A percentile compares a stretch with the other conserved stretches of the same genome.
phyloP scores from a whole-genome alignment of 2,329 filamentous ascomycete species.

The Tolypocladium album region DNA sequence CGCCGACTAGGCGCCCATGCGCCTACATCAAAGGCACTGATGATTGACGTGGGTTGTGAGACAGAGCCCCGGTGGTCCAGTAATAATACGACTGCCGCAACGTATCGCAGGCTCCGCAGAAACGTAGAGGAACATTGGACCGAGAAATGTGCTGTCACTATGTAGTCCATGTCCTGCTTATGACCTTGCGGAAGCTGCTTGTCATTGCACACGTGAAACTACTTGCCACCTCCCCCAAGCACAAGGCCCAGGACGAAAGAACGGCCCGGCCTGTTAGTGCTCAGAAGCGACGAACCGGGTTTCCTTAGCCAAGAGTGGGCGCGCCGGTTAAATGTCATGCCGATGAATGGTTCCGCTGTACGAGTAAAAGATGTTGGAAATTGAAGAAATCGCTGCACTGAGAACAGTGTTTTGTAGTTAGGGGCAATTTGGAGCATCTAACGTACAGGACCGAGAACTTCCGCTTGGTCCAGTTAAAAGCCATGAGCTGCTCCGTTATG shows the following conservation, averaged over 20 bases:
- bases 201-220: slow-evolving; percentile 50
- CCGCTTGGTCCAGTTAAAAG: slow-evolving; percentile 22
- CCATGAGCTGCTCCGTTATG: slow-evolving; percentile 26
- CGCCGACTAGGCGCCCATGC: slow-evolving; percentile 34
- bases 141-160: slow-evolving; percentile 36
- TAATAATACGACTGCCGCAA: slow-evolving; percentile 58
- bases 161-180: slow-evolving; percentile 38
- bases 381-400: slow-evolving; percentile 43
- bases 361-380: slow-evolving; percentile 43
- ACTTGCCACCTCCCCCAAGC: slow-evolving; percentile 51
- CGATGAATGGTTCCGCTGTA: slow-evolving; percentile 46
- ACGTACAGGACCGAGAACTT: slow-evolving; percentile 24
- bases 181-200: slow-evolving; percentile 22
- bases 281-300: slow-evolving; percentile 30
- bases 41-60: slow-evolving; percentile 27
- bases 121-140: slow-evolving; percentile 61
- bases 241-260: slow-evolving; percentile 38
- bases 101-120: slow-evolving; percentile 59
- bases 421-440: slow-evolving; percentile 18
- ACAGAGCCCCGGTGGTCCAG: slow-evolving; percentile 40
- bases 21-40: slow-evolving; percentile 32
- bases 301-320: slow-evolving; percentile 35
- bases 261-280: slow-evolving; percentile 34
- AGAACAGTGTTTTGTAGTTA: slow-evolving; percentile 30
- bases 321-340: slow-evolving; percentile 40